phyloP scores from a whole-genome alignment of 345 rosid genomes.

The Eucalyptus curtisii region DNA sequence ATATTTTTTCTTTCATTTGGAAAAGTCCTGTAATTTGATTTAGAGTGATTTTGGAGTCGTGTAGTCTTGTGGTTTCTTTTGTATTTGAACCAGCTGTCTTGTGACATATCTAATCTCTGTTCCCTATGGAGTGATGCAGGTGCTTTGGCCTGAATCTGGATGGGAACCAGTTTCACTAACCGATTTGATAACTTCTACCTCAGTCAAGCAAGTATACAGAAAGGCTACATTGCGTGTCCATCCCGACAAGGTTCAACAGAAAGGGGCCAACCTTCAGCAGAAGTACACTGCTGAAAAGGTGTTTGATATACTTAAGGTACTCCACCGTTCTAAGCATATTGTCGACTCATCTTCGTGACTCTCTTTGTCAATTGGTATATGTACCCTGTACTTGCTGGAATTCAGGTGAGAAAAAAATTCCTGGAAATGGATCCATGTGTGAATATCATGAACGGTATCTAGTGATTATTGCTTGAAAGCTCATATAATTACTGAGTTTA shows the following conservation, averaged over 20 bases:
- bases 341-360: not conserved
- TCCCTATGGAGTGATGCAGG: conserved; percentile 32
- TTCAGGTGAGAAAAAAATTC: not conserved
- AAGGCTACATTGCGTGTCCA: conserved; percentile 78
- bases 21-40: not conserved
- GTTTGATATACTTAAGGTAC: conserved; percentile 92
- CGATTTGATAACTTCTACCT: conserved; percentile 72
- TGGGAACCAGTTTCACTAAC: conserved; percentile 80
- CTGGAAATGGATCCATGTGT: not conserved
- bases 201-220: conserved; percentile 83
- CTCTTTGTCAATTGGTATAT: not conserved
- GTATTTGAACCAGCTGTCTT: not conserved
- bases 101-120: not conserved
- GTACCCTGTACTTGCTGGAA: not conserved
- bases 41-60: not conserved
- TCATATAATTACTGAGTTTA: not conserved
- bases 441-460: not conserved
- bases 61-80: not conserved
- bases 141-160: conserved; percentile 87
- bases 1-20: not conserved
- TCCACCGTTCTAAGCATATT: not conserved
- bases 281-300: conserved; percentile 93
- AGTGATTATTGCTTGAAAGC: not conserved
- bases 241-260: conserved; percentile 99
- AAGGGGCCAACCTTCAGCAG: conserved; percentile 80